Evolutionary conservation across 768 basidiomycete species (phyloP), one percentile per base, ranked within the genome.

Genomic region (Rhizopogon vesiculosus): DNA sequence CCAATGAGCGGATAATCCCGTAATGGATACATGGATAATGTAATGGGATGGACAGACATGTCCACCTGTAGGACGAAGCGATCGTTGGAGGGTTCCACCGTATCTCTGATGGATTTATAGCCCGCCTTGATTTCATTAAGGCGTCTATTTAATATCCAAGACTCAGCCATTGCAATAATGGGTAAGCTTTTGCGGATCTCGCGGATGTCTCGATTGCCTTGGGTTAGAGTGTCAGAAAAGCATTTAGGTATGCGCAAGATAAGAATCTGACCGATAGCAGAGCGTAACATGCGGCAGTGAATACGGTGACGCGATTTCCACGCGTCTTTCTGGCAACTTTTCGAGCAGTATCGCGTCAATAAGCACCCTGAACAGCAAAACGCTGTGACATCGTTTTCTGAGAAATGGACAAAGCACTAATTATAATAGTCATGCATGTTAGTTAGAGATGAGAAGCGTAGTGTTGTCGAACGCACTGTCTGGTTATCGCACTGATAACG

Each of bases 141-240:
- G 15, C 48, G 48, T 38, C 38, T 35, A 22, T 49, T 35, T 9
- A 35, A 49, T 49, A 49, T 49, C 48, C 48, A 49, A 25, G 48
- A 25, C 22, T 49, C 33, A 35, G 38, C 16, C 35, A 49, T 49
- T 15, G 48, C 48, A 25, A 49, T 38, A 39, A 49, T 35, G 15
- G 48, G 48, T 5, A 49, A 38, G 16, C 48, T 49, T 49, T 49
- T 49, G 19, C 35, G 48, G 19, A 49, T 49, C 48, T 49, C 48
- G 35, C 33, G 35, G 16, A 49, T 35, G 31, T 49, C 48, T 38
- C 22, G 48, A 49, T 49, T 49, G 19, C 15, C 48, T 48, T 49
- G 1, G 6, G 9, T 38, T 22, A 3, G 5, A 25, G 16, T 15
- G 22, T 49, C 22, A 49, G 48, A 12, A 15, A 49, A 49, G 35